Evolutionary conservation across 495 filamentous ascomycete species (phyloP).

Genomic region (Hypoxylon cercidicola): DNA sequence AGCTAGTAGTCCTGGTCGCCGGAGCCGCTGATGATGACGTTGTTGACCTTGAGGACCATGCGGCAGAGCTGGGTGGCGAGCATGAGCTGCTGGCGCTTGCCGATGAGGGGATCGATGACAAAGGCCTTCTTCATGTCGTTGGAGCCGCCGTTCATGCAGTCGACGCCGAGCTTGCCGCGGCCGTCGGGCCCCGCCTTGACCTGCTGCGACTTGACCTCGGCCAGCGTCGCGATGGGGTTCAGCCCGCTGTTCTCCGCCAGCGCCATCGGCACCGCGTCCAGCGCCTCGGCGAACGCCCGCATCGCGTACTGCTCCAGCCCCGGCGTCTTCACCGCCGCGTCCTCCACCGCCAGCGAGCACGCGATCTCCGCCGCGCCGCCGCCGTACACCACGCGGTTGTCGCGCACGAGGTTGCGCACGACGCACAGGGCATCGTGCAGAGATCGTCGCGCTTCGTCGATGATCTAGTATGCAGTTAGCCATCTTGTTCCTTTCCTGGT

Average conservation of each 20-base stretch:
- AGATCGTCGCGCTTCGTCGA: slow-evolving; percentile 97
- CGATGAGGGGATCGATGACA: slow-evolving; percentile 97
- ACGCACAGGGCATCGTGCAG: slow-evolving; percentile 98
- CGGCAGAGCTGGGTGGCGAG: slow-evolving; percentile 97
- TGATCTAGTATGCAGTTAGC: slow-evolving; percentile 72
- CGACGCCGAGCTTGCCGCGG: slow-evolving; percentile 80
- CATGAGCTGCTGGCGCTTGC: slow-evolving; percentile 95
- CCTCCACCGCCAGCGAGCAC: slow-evolving; percentile 94
- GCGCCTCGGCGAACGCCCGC: slow-evolving; percentile 94
- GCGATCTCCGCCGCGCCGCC: slow-evolving; percentile 98
- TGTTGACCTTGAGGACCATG: slow-evolving; percentile 98
- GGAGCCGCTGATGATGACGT: slow-evolving; percentile 93
- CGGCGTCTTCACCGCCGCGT: slow-evolving; percentile 92
- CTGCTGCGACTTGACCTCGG: slow-evolving; percentile 94
- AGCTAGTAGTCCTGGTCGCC: slow-evolving; percentile 92
- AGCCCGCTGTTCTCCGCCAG: slow-evolving; percentile 96
- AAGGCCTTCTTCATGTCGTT: slow-evolving; percentile 98
- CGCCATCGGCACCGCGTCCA: slow-evolving; percentile 95
- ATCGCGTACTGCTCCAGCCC: slow-evolving; percentile 98
- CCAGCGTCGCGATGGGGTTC: slow-evolving; percentile 94
- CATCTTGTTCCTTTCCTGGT: background rate
- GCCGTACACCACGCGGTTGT: slow-evolving; percentile 98
- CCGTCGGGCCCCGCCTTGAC: slow-evolving; percentile 84
- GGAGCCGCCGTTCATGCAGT: slow-evolving; percentile 94
- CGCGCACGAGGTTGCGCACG: slow-evolving; percentile 92